These are phyloP conservation scores for Chenopodium album DNA, from an alignment of 148 eudicot genomes.

Conservation along the genomic window DNA sequence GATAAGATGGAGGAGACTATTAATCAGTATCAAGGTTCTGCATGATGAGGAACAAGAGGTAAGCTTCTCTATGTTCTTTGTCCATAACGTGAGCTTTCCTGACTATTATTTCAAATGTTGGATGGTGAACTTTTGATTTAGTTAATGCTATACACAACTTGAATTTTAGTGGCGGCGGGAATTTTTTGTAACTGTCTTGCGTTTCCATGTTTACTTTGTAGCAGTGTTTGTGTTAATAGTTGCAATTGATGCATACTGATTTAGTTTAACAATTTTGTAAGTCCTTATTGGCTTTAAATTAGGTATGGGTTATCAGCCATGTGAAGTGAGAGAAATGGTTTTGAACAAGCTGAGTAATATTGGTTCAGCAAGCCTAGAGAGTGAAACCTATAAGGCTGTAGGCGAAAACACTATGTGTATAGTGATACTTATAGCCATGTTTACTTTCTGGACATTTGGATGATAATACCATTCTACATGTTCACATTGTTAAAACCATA, in stretches of 20 bases:
- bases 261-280: neutral
- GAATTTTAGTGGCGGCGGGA: neutral
- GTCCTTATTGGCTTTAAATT: neutral
- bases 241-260: neutral
- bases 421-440: too few relatives aligned
- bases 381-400: too few relatives aligned
- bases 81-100: neutral
- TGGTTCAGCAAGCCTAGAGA: too few relatives aligned
- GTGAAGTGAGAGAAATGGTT: too few relatives aligned
- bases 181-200: neutral
- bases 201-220: neutral
- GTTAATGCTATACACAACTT: neutral
- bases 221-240: neutral
- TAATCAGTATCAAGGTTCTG: slow-evolving; percentile 50
- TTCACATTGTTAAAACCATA: too few relatives aligned
- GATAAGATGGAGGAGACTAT: slow-evolving; percentile 69
- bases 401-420: too few relatives aligned
- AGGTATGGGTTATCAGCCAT: too few relatives aligned
- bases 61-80: neutral
- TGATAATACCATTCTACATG: too few relatives aligned
- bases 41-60: slow-evolving; percentile 1
- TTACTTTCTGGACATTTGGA: too few relatives aligned
- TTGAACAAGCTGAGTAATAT: too few relatives aligned
- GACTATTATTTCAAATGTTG: neutral
- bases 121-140: neutral